Evolutionary conservation across 495 filamentous ascomycete species (phyloP), one percentile per base, ranked within the genome.

Genomic region (Podospora bellae-mahoneyi): DNA sequence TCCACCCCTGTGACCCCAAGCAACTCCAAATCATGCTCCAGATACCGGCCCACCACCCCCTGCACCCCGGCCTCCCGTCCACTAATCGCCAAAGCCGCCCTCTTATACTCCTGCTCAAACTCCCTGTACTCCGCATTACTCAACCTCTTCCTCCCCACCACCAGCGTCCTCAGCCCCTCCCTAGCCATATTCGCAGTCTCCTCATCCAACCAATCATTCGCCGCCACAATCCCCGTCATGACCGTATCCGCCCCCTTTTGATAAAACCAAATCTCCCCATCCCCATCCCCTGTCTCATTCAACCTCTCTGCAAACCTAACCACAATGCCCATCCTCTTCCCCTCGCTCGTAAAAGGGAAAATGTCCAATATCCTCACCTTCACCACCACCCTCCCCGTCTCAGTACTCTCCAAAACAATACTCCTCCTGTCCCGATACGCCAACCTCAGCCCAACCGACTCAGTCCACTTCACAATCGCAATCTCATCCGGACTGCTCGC

Each of bases 111-210:
- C 48, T 81, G 69, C 0, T 90, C 84, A 71, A 99, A 99, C 26
- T 91, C 89, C 54, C 86, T 81, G 72, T 97, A 97, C 67, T 93
- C 90, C 68, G 88, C 84, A 13, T 76, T 10, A 3, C 92, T 92
- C 27, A 99, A 81, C 39, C 85, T 88, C 76, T 93, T 96, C 57
- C 96, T 83, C 53, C 96, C 96, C 18, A 99, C 89, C 10, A 99
- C 96, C 9, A 99, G 85, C 5, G 96, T 99, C 20, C 96, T 89
- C 61, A 99, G 82, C 26, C 96, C 96, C 81, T 99, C 96, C 20
- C 96, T 87, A 3, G 96, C 96, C 96, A 99, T 98, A 73, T 99
- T 99, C 2, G 92, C 91, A 2, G 94, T 97, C 76, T 99, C 96
- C 74, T 99, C 96, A 66, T 98, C 96, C 3, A 99, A 86, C 96